phyloP scores from a whole-genome alignment of 345 rosid species.

The Gossypioides kirkii region DNA sequence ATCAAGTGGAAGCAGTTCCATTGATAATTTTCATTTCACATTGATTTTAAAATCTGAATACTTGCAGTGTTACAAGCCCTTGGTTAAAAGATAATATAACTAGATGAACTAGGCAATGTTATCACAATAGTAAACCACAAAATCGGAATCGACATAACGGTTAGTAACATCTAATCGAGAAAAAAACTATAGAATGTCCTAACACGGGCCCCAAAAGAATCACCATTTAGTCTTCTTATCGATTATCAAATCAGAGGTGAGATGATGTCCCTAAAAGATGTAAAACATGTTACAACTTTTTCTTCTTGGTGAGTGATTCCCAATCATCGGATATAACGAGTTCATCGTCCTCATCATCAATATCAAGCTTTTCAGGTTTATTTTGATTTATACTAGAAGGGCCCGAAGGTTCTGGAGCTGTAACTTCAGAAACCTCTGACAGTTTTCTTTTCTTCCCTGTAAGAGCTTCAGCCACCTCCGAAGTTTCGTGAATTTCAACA shows the following conservation, averaged over 20 bases:
- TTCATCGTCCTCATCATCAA: slow-evolving; percentile 48
- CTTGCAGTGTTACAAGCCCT: neutral
- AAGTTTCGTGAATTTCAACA: slow-evolving; percentile 28
- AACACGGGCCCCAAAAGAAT: slow-evolving; percentile 41
- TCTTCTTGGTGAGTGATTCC: slow-evolving; percentile 40
- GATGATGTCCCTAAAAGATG: slow-evolving; percentile 20
- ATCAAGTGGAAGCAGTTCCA: neutral
- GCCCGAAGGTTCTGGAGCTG: slow-evolving; percentile 18
- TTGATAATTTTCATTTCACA: neutral
- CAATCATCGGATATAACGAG: slow-evolving; percentile 35
- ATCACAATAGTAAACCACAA: neutral
- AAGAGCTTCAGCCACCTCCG: slow-evolving; percentile 27
- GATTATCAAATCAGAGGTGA: slow-evolving; percentile 44
- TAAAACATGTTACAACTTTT: slow-evolving; percentile 33
- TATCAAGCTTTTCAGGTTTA: slow-evolving; percentile 47
- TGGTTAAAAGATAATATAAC: neutral
- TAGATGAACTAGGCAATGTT: neutral
- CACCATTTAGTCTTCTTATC: slow-evolving; percentile 27
- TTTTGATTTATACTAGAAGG: slow-evolving; percentile 24
- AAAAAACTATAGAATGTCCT: neutral
- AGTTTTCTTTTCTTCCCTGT: slow-evolving; percentile 59
- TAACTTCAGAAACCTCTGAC: slow-evolving; percentile 20
- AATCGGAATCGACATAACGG: slow-evolving; percentile 1
- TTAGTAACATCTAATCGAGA: slow-evolving; percentile 12
- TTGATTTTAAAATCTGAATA: neutral